Conservation (phyloP, 2,329 filamentous ascomycete genomes). For the Colletotrichum melonis region DNA sequence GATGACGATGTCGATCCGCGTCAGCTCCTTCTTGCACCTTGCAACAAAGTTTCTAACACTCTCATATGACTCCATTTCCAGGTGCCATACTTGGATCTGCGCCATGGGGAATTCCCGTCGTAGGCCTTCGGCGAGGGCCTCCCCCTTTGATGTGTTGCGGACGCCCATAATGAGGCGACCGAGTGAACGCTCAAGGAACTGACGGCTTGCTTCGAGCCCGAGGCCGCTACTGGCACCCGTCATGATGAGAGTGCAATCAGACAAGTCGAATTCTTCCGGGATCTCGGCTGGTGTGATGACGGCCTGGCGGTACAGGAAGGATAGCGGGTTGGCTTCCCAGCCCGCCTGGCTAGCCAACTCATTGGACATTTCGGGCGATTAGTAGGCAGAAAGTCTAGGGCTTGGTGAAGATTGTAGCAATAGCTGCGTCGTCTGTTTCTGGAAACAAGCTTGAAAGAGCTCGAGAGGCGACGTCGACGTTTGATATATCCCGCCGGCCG, state of each 20-base stretch:
- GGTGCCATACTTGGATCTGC: constrained; percentile 32
- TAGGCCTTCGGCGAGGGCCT: constrained; percentile 39
- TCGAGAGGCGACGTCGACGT: neutral
- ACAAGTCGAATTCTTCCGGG: constrained; percentile 21
- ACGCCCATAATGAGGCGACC: constrained; percentile 54
- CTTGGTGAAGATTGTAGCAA: neutral
- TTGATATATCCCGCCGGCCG: constrained; percentile 9
- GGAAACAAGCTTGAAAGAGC: constrained; percentile 7
- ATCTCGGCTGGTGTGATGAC: constrained; percentile 30
- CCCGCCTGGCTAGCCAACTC: constrained; percentile 26
- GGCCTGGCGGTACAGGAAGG: constrained; percentile 31
- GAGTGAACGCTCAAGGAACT: constrained; percentile 49
- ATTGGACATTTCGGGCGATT: constrained; percentile 28
- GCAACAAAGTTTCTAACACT: constrained; percentile 32
- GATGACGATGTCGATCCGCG: constrained; percentile 33
- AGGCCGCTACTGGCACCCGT: constrained; percentile 58
- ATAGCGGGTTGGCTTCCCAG: constrained; percentile 33
- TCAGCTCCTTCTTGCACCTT: constrained; percentile 15
- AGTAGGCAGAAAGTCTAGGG: neutral
- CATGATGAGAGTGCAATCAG: constrained; percentile 49
- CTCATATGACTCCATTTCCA: constrained; percentile 36
- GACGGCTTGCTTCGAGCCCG: constrained; percentile 51
- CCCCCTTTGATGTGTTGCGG: constrained; percentile 45
- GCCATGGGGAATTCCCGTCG: constrained; percentile 31
- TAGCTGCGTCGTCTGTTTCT: neutral